phyloP scores from a whole-genome alignment of 495 filamentous ascomycete species.

The Neohortaea acidophila region DNA sequence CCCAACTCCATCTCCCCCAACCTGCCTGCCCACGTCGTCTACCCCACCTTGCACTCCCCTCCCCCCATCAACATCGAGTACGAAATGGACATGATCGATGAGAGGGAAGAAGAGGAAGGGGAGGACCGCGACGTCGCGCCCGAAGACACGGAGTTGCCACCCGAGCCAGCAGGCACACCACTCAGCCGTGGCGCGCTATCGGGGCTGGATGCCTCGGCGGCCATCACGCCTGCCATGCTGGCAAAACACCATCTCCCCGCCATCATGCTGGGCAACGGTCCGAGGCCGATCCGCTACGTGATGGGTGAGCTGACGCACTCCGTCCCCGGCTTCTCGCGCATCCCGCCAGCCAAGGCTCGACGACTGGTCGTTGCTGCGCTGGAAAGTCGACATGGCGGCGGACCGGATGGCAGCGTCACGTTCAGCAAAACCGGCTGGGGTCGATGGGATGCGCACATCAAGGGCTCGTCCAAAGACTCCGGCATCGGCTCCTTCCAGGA shows the following conservation, averaged over 20 bases:
- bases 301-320: conserved; percentile 86
- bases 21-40: conserved; percentile 63
- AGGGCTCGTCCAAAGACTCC: conserved; percentile 31
- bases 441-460: conserved; percentile 73
- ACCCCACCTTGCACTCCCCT: conserved; percentile 31
- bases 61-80: conserved; percentile 59
- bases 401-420: conserved; percentile 55
- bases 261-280: conserved; percentile 77
- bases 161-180: conserved; percentile 10
- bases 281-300: conserved; percentile 84
- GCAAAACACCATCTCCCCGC: conserved; percentile 84
- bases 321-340: conserved; percentile 81
- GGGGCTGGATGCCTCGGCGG: conserved; percentile 55
- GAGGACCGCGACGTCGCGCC: background rate
- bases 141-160: conserved; percentile 1
- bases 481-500: conserved; percentile 16
- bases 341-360: conserved; percentile 81
- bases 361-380: conserved; percentile 73
- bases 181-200: conserved; percentile 31
- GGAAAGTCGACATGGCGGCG: conserved; percentile 55
- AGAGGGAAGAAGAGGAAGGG: conserved; percentile 34
- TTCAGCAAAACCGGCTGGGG: conserved; percentile 98
- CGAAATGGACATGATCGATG: conserved; percentile 73
- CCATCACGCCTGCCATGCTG: conserved; percentile 72
- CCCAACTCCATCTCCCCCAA: conserved; percentile 92